Evolutionary conservation across 192 early-diverging fungal genomes (phyloP).

Genomic region (Umbelopsis vinacea): DNA sequence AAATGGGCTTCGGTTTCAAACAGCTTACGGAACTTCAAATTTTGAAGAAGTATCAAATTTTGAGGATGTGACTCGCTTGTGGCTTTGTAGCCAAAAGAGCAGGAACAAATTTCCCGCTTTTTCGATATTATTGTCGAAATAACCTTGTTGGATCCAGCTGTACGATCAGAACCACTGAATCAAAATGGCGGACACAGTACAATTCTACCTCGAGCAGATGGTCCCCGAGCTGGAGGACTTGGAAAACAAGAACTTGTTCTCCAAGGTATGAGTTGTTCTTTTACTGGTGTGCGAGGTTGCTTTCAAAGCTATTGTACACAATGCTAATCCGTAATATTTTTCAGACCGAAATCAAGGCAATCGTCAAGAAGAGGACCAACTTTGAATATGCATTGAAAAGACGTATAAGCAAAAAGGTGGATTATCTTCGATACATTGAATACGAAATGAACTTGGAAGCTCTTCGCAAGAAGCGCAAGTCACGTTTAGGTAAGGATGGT

Average conservation of each 20-base stretch:
- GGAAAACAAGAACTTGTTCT: conserved; percentile 80
- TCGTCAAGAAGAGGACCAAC: conserved; percentile 86
- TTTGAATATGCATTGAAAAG: conserved; percentile 89
- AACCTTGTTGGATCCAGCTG: conserved; percentile 2
- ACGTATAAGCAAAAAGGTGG: conserved; percentile 69
- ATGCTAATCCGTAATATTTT: not conserved
- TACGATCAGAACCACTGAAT: conserved; percentile 17
- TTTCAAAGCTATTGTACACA: not conserved
- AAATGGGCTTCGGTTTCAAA: too few species aligned
- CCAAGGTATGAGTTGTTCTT: conserved; percentile 54
- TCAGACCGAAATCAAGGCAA: conserved; percentile 82
- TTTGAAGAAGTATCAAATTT: not conserved
- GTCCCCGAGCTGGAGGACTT: conserved; percentile 91
- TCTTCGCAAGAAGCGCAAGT: conserved; percentile 78
- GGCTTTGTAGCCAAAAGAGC: conserved; percentile 17
- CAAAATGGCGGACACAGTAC: conserved; percentile 88
- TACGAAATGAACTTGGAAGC: conserved; percentile 94
- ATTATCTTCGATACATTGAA: conserved; percentile 92
- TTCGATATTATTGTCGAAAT: conserved; percentile 11
- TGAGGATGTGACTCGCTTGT: conserved; percentile 12
- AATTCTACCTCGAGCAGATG: conserved; percentile 93
- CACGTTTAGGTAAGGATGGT: conserved; percentile 53
- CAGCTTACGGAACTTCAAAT: too few species aligned
- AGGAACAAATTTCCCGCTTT: conserved; percentile 20
- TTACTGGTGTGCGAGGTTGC: not conserved